Base-by-base conservation (phyloP, 176 grass and related monocot species). In the Olyra latifolia region DNA sequence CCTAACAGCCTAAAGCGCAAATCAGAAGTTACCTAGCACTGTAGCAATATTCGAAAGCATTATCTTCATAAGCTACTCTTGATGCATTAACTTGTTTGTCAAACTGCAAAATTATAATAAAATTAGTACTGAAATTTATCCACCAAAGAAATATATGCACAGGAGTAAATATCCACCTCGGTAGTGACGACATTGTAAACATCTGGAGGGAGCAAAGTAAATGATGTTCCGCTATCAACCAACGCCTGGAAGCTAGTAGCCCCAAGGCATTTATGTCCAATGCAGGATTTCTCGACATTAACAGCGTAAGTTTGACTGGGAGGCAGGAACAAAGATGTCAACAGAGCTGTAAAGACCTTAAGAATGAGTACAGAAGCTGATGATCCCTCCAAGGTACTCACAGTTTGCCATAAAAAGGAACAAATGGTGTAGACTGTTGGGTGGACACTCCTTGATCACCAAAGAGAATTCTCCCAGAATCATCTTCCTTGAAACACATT, bases 381-480 rank as follows among this genome's bases (percentile, higher is more conserved):
- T 50, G 58, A 68, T 29, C 27, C 56, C 62, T 81, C 43, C 53
- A 46, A 87, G 72, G 6, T 29, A 89, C 92, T 93, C 84, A 99
- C 96, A 89, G 77, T 88, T 95, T 91, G 61, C 96, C 96, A 89
- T 95, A 50, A 55, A 89, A 64, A 60, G 88, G 81, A 84, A 95
- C 86, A 89, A 99, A 95, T 14, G 96, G 86, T 25, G 92, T 93
- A 29, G 90, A 95, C 75, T 90, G 93, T 90, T 99, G 92, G 39
- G 71, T 87, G 72, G 92, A 59, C 29, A 92, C 78, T 66, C 92
- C 93, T 86, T 88, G 88, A 80, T 95, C 92, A 66, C 96, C 96
- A 68, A 99, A 91, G 80, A 86, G 95, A 93, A 99, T 95, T 87
- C 81, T 87, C 58, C 96, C 96, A 56, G 96, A 95, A 75, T 91